Base-by-base conservation (phyloP, 441 rosid species). In the Mallotus repandus region DNA sequence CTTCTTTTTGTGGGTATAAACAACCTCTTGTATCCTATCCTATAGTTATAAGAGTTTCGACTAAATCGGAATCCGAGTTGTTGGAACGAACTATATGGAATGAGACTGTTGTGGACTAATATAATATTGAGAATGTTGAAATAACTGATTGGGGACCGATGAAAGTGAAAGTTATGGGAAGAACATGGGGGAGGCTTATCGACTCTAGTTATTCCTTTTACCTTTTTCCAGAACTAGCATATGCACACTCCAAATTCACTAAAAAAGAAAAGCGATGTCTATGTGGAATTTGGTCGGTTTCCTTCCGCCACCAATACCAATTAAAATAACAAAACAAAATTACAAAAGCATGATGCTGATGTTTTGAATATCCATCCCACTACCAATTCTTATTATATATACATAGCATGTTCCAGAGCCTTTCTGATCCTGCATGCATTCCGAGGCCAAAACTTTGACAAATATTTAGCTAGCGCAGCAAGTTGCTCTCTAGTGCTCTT, bases 91-190 rank as follows among this genome's bases (percentile, higher is more conserved):
- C 7, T 38, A 6, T 5, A 15, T 53, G 56, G 56, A 16, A 53
- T 53, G 29, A 49, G 8, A 50, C n/a, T 12, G 38, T n/a, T 13
- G 56, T 41, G 10, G 14, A 6, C 3, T 18, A 66, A 48, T 63
- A 55, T 6, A 68, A 59, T 66, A 62, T 18, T 50, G 10, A 49
- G 12, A 54, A 9, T 48, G 67, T 16, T 68, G 69, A 78, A 70
- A 14, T 48, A 48, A 77, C 72, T 50, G 70, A 78, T 52, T 70
- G 82, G 84, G 83, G 79, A 76, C 82, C 79, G 72, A 71, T 63
- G 73, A 80, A 81, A 85, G 82, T 81, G 81, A 64, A 80, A 76
- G 81, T 83, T 74, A 76, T 82, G 88, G 86, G 87, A 84, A 74
- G 85, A 85, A 81, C 85, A 80, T 80, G 89, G 86, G 80, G 69